Conservation (phyloP, 352 stramenopile species). For the Phytophthora niederhauseri region DNA sequence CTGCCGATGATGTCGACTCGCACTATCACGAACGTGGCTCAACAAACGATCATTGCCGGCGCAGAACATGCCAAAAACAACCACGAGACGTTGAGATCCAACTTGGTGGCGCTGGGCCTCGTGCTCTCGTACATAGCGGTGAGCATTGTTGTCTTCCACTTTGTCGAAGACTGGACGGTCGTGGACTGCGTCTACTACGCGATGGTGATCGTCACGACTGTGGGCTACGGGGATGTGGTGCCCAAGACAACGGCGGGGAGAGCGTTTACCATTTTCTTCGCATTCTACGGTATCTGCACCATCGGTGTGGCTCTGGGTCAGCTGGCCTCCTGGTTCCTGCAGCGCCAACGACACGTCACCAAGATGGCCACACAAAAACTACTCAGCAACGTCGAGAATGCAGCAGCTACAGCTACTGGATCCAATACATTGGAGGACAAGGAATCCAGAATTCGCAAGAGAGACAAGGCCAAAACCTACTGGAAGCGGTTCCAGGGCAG, state of each 20-base stretch:
- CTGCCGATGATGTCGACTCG: slow-evolving; percentile 28
- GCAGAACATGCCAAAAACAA: slow-evolving; percentile 19
- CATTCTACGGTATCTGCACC: slow-evolving; percentile 74
- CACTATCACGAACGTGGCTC: slow-evolving; percentile 31
- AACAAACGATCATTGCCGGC: slow-evolving; percentile 39
- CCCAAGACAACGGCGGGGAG: slow-evolving; percentile 62
- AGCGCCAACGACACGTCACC: slow-evolving; percentile 57
- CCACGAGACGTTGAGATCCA: slow-evolving; percentile 22
- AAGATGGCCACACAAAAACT: slow-evolving; percentile 63
- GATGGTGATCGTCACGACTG: slow-evolving; percentile 93
- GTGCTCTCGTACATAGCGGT: slow-evolving; percentile 65
- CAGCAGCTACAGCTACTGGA: slow-evolving; percentile 25
- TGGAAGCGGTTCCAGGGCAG: slow-evolving; percentile 23
- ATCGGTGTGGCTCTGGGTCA: slow-evolving; percentile 70
- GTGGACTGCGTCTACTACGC: slow-evolving; percentile 92
- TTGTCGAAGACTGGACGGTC: slow-evolving; percentile 56
- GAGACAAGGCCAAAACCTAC: slow-evolving; percentile 11
- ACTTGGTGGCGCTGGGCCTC: slow-evolving; percentile 51
- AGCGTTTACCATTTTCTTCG: slow-evolving; percentile 90
- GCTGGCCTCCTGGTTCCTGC: slow-evolving; percentile 58
- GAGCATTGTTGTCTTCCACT: slow-evolving; percentile 64
- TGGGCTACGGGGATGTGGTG: slow-evolving; percentile 87
- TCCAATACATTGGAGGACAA: slow-evolving; percentile 30
- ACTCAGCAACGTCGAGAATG: slow-evolving; percentile 53
- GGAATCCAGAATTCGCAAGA: slow-evolving; percentile 14